These are phyloP conservation scores for Penicillium occitanis DNA, from an alignment of 2,329 filamentous ascomycete species.

Conservation along the genomic window DNA sequence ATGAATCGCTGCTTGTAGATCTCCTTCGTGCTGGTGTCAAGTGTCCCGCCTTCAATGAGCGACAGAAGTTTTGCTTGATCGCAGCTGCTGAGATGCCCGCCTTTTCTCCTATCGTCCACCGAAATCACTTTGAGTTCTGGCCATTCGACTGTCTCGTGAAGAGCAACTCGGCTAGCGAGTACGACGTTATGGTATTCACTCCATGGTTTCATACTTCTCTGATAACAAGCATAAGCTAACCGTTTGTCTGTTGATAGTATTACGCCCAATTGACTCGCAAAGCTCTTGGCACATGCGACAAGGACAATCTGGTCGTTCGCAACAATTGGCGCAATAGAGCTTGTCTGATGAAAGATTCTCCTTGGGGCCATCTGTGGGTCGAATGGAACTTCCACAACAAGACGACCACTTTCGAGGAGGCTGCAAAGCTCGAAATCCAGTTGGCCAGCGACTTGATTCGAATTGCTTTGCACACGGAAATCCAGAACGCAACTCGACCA, in stretches of 20 bases:
- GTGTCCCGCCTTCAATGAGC: slow-evolving; percentile 47
- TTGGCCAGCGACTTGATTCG: slow-evolving; percentile 27
- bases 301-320: slow-evolving; percentile 8
- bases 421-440: slow-evolving; percentile 27
- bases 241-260: slow-evolving; percentile 24
- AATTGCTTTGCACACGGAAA: slow-evolving; percentile 18
- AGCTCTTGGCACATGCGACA: slow-evolving; percentile 20
- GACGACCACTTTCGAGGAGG: slow-evolving; percentile 26
- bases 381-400: slow-evolving; percentile 29
- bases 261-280: slow-evolving; percentile 30
- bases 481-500: neutral
- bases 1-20: slow-evolving; percentile 39
- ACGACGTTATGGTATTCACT: slow-evolving; percentile 30
- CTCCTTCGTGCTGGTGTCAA: slow-evolving; percentile 42
- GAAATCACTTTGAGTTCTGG: slow-evolving; percentile 36
- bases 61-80: slow-evolving; percentile 42
- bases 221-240: slow-evolving; percentile 1
- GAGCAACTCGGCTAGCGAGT: slow-evolving; percentile 26
- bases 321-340: slow-evolving; percentile 17
- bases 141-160: slow-evolving; percentile 42
- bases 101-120: slow-evolving; percentile 26
- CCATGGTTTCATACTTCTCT: neutral
- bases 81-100: slow-evolving; percentile 29
- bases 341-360: slow-evolving; percentile 22
- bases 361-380: slow-evolving; percentile 32